Percentiles rank a stretch among this genome's conserved stretches.
Evolutionary conservation across 2,329 filamentous ascomycete genomes (phyloP).

Genomic region (Aspergillus floridensis): DNA sequence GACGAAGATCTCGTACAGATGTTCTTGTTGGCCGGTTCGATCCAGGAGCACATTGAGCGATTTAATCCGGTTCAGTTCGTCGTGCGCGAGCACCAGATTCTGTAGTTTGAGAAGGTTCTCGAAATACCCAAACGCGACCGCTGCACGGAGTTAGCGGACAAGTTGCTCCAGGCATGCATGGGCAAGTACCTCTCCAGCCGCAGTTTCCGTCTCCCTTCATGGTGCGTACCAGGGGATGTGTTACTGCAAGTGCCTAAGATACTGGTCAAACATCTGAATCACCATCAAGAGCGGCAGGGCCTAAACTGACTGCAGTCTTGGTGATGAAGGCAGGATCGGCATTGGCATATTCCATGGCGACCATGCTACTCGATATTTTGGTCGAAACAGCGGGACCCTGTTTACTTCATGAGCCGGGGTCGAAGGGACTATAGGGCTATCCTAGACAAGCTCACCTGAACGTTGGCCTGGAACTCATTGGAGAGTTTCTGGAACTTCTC

Average conservation of each 20-base stretch:
- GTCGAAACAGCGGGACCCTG: conserved; percentile 78
- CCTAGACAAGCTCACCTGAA: conserved; percentile 43
- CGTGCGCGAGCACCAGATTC: conserved; percentile 62
- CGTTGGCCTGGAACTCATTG: conserved; percentile 58
- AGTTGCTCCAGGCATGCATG: conserved; percentile 10
- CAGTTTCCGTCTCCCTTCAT: conserved; percentile 93
- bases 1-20: conserved; percentile 78
- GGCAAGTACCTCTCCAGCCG: conserved; percentile 85
- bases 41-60: conserved; percentile 69
- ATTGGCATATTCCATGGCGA: conserved; percentile 82
- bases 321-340: conserved; percentile 80
- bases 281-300: neutral
- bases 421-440: neutral
- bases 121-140: conserved; percentile 89
- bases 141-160: conserved; percentile 48
- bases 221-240: conserved; percentile 82
- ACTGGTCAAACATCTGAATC: conserved; percentile 12
- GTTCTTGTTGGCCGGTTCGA: conserved; percentile 64
- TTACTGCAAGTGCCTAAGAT: conserved; percentile 72
- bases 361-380: conserved; percentile 70
- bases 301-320: conserved; percentile 70
- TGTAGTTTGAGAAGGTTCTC: conserved; percentile 73
- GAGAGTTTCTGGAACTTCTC: conserved; percentile 62
- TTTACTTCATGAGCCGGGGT: conserved; percentile 22
- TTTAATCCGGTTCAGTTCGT: conserved; percentile 69